phyloP scores from a whole-genome alignment of 352 stramenopile genomes.

The Phytophthora foliorum region DNA sequence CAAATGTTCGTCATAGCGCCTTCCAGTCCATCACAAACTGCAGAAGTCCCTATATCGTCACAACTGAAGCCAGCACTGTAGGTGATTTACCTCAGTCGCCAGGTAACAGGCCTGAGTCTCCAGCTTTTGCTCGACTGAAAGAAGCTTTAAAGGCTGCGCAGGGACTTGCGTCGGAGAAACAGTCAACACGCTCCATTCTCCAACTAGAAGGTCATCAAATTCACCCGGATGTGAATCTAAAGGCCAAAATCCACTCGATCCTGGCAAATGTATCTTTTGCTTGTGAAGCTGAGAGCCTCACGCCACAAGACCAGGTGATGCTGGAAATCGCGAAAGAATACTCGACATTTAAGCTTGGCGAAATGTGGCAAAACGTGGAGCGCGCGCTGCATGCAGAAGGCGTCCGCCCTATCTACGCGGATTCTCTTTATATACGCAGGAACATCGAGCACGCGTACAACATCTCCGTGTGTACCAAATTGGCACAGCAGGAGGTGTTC shows the following conservation, averaged over 20 bases:
- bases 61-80: conserved; percentile 15
- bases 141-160: conserved; percentile 72
- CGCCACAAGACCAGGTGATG: conserved; percentile 62
- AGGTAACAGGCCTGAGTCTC: conserved; percentile 50
- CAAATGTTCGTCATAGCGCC: conserved; percentile 48
- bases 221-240: conserved; percentile 68
- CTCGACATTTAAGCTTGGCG: conserved; percentile 67
- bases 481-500: conserved; percentile 66
- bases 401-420: conserved; percentile 77
- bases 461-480: conserved; percentile 68
- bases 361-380: conserved; percentile 84
- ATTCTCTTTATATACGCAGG: conserved; percentile 74
- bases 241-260: conserved; percentile 77
- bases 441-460: conserved; percentile 84
- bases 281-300: conserved; percentile 44
- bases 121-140: conserved; percentile 78
- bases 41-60: conserved; percentile 51
- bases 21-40: conserved; percentile 68
- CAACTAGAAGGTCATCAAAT: conserved; percentile 43
- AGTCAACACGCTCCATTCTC: conserved; percentile 35
- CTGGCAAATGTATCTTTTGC: conserved; percentile 72
- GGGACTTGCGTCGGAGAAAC: conserved; percentile 25
- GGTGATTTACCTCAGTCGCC: conserved; percentile 20
- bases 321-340: conserved; percentile 84
- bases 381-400: conserved; percentile 68